phyloP scores from a whole-genome alignment of 2,329 filamentous ascomycete species.

The Fusarium vanettenii region DNA sequence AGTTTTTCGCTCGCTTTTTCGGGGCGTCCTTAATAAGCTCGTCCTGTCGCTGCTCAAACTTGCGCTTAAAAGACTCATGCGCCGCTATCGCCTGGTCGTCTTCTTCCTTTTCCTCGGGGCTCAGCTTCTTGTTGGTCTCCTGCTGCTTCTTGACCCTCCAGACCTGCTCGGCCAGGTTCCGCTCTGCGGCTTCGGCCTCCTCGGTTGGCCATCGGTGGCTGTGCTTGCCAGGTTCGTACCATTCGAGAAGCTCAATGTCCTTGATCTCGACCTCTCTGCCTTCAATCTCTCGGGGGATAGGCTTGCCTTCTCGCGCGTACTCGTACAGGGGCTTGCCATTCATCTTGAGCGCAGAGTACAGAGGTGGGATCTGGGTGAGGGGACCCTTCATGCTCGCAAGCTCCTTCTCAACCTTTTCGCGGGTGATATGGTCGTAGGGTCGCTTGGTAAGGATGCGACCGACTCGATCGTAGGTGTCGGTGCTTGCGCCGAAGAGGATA shows the following conservation, averaged over 20 bases:
- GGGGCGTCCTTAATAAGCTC: slow-evolving; percentile 65
- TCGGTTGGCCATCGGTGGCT: slow-evolving; percentile 81
- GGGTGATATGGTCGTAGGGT: slow-evolving; percentile 84
- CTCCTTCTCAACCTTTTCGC: slow-evolving; percentile 80
- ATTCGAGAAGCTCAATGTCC: slow-evolving; percentile 85
- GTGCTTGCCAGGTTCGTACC: slow-evolving; percentile 84
- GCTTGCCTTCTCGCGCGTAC: slow-evolving; percentile 90
- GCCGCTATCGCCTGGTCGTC: slow-evolving; percentile 66
- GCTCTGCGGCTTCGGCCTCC: slow-evolving; percentile 81
- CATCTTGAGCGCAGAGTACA: slow-evolving; percentile 93
- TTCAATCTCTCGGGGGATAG: slow-evolving; percentile 86
- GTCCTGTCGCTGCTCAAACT: slow-evolving; percentile 69
- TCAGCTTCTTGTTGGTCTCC: slow-evolving; percentile 60
- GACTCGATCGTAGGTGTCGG: slow-evolving; percentile 89
- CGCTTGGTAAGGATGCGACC: slow-evolving; percentile 85
- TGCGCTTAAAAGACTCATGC: slow-evolving; percentile 68
- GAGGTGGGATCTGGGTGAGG: slow-evolving; percentile 88
- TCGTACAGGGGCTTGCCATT: slow-evolving; percentile 96
- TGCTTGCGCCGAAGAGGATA: slow-evolving; percentile 90
- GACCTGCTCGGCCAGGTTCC: slow-evolving; percentile 78
- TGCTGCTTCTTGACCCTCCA: slow-evolving; percentile 72
- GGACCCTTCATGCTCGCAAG: slow-evolving; percentile 81
- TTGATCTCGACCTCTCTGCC: slow-evolving; percentile 81
- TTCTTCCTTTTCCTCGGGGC: slow-evolving; percentile 65
- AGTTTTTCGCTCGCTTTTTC: slow-evolving; percentile 46